phyloP scores from a whole-genome alignment of 495 filamentous ascomycete genomes.

The Chlorociboria aeruginascens region DNA sequence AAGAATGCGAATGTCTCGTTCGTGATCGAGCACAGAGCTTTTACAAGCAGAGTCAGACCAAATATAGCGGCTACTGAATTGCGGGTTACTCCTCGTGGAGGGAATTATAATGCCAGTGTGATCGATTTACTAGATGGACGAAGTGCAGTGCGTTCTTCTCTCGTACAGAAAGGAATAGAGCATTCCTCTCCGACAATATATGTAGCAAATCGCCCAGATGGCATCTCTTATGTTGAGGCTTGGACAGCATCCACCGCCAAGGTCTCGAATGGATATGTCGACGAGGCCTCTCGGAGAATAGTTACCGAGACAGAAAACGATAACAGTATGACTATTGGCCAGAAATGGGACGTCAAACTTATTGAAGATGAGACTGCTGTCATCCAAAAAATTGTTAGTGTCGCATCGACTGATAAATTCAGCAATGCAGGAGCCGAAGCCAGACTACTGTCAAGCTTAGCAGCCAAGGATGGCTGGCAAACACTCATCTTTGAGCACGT shows the following conservation, averaged over 20 bases:
- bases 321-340: slow-evolving; percentile 36
- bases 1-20: slow-evolving; percentile 31
- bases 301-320: slow-evolving; percentile 10
- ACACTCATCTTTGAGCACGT: slow-evolving; percentile 26
- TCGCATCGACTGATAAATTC: slow-evolving; percentile 41
- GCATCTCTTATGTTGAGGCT: slow-evolving; percentile 33
- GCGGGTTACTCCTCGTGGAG: slow-evolving; percentile 26
- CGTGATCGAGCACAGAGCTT: slow-evolving; percentile 40
- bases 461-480: slow-evolving; percentile 26
- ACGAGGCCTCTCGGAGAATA: slow-evolving; percentile 19
- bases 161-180: slow-evolving; percentile 27
- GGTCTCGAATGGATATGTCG: slow-evolving; percentile 17
- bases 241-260: slow-evolving; percentile 34
- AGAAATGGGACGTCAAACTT: slow-evolving; percentile 29
- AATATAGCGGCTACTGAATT: slow-evolving; percentile 31
- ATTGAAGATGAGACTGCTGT: slow-evolving; percentile 24
- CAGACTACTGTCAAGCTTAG: slow-evolving; percentile 19
- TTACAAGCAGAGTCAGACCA: slow-evolving; percentile 24
- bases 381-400: slow-evolving; percentile 38
- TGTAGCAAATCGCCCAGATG: slow-evolving; percentile 32
- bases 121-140: slow-evolving; percentile 40
- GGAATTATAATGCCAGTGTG: slow-evolving; percentile 25
- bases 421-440: slow-evolving; percentile 29
- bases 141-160: slow-evolving; percentile 33
- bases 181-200: slow-evolving; percentile 27